A percentile compares a stretch with the other conserved stretches of the same genome.
phyloP scores from a whole-genome alignment of 441 rosid genomes.

The Gossypium gossypioides region DNA sequence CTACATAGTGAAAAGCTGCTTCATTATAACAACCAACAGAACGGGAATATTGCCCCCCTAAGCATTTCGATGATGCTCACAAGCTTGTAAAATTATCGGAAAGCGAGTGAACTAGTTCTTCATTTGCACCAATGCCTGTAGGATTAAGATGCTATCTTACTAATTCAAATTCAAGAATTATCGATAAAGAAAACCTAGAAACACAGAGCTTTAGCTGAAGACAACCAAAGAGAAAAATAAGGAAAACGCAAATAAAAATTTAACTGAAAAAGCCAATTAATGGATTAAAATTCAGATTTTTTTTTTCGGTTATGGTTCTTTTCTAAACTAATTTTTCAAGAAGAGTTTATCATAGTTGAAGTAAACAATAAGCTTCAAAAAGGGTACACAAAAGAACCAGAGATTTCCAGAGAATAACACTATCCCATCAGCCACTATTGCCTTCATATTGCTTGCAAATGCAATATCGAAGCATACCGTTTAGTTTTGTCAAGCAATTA shows the following conservation, averaged over 20 bases:
- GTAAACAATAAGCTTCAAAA: too few relatives aligned
- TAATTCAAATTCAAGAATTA: conserved; percentile 9
- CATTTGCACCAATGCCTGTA: conserved; percentile 85
- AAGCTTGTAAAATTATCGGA: conserved; percentile 83
- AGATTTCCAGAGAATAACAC: too few relatives aligned
- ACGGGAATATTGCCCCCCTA: conserved; percentile 92
- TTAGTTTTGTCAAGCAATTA: too few relatives aligned
- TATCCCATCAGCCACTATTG: too few relatives aligned
- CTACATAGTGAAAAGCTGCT: conserved; percentile 83
- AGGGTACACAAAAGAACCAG: too few relatives aligned
- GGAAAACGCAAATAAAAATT: background rate
- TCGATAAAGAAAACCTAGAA: background rate
- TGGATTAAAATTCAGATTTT: background rate
- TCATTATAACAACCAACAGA: conserved; percentile 83
- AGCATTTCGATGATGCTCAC: conserved; percentile 85
- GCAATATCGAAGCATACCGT: too few relatives aligned
- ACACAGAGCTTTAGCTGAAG: background rate
- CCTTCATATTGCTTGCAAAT: too few relatives aligned
- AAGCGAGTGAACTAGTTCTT: conserved; percentile 71
- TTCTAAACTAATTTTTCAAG: too few relatives aligned
- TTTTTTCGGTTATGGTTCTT: too few relatives aligned
- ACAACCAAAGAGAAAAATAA: background rate
- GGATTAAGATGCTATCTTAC: conserved; percentile 3
- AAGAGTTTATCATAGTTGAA: too few relatives aligned
- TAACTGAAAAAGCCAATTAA: background rate